Conservation (phyloP, 2,329 filamentous ascomycete genomes). For the Davidsoniella neocaledoniae region DNA sequence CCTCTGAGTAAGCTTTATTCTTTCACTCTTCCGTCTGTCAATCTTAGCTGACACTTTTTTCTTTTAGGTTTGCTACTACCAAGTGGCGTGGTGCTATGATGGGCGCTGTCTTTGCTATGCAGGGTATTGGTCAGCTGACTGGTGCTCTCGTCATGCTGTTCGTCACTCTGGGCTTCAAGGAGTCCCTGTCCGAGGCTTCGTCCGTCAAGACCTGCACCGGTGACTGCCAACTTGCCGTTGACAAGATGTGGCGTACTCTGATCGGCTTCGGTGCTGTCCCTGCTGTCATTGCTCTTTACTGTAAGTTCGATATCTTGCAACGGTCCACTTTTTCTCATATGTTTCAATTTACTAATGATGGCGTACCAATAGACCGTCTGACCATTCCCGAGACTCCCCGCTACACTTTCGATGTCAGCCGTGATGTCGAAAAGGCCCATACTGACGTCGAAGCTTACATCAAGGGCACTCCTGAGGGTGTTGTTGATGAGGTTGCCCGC, state of each 20-base stretch:
- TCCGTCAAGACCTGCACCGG: conserved; percentile 35
- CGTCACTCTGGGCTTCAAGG: conserved; percentile 53
- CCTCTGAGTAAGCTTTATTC: conserved; percentile 45
- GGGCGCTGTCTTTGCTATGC: conserved; percentile 74
- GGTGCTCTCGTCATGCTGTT: conserved; percentile 64
- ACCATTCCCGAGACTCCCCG: conserved; percentile 79
- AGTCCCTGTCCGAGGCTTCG: conserved; percentile 36
- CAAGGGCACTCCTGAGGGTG: conserved; percentile 41
- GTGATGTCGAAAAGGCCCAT: conserved; percentile 56
- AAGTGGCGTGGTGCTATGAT: conserved; percentile 81
- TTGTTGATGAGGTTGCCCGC: conserved; percentile 51
- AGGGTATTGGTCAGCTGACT: conserved; percentile 63
- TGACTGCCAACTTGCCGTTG: conserved; percentile 32
- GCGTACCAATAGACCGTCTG: conserved; percentile 32
- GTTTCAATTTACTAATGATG: not conserved
- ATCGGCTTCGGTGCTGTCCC: conserved; percentile 71
- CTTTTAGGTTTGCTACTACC: conserved; percentile 47
- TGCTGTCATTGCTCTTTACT: conserved; percentile 68
- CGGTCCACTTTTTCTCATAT: conserved; percentile 7
- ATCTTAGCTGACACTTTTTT: not conserved
- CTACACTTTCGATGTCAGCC: conserved; percentile 70
- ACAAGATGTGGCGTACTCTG: conserved; percentile 75
- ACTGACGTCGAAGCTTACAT: conserved; percentile 64
- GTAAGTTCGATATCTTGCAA: conserved; percentile 15
- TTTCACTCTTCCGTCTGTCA: conserved; percentile 9